Base-by-base conservation (phyloP, 305 asterid genomes). In the Fraxinus platypoda region DNA sequence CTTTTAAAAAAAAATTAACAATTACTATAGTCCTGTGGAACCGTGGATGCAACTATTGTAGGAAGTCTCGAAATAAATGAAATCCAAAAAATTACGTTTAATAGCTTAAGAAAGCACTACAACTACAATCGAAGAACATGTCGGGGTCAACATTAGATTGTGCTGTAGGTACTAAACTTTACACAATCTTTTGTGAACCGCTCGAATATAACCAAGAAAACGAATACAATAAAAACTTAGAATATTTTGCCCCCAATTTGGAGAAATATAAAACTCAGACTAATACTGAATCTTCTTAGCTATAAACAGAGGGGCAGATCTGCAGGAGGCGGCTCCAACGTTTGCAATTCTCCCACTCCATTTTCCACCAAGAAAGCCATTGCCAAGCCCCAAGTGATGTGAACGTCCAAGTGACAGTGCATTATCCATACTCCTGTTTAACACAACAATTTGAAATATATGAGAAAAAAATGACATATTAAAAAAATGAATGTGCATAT, bases 341-440 rank as follows among this genome's bases (percentile, higher is more conserved):
- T 84, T 80, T 93, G 88, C 35, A 88, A 84, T 79, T 84, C 88
- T 19, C 93, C 92, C 11, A 84, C 82, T 1, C 98, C 98, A 66
- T 93, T 87, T 74, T 94, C 98, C 38, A 94, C 97, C 78, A 94
- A 72, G 89, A 94, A 94, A 9, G 88, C 85, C 93, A 84, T 93
- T 8, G 80, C 95, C 74, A 94, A 85, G 2, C 98, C 98, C 98
- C 95, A 92, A 3, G 85, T 81, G 43, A 93, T 87, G 81, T 93
- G 97, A 49, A 88, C 90, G 81, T 92, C 97, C 83, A 92, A 89
- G 89, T 93, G 97, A 80, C 94, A 93, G 35, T 93, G 97, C 87
- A 93, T 1, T 25, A 93, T 41, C 97, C 97, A 93, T 28, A 92
- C 92, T 81, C 97, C 97, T 93, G 90, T 82, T 82, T 21, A 21